These are phyloP conservation scores for Penicillium desertorum DNA, from an alignment of 495 filamentous ascomycete species.

Conservation along the genomic window DNA sequence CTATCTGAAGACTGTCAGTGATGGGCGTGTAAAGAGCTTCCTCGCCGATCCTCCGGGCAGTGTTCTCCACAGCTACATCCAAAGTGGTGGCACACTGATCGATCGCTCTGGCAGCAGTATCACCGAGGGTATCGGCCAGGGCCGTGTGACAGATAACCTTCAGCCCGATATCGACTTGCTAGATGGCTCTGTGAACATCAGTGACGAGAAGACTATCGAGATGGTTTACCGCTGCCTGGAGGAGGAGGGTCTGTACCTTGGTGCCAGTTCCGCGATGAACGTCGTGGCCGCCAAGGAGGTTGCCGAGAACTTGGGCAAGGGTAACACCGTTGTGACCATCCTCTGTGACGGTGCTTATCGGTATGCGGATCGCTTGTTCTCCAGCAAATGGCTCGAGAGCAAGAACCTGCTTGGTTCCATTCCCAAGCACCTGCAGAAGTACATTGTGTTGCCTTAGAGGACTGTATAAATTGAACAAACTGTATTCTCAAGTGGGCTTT, in stretches of 20 bases:
- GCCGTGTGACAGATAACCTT: constrained; percentile 93
- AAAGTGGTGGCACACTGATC: constrained; percentile 73
- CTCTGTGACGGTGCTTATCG: constrained; percentile 94
- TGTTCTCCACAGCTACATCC: constrained; percentile 89
- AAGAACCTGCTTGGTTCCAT: constrained; percentile 84
- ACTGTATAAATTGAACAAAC: constrained; percentile 18
- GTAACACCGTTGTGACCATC: constrained; percentile 89
- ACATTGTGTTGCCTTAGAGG: constrained; percentile 81
- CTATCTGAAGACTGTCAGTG: constrained; percentile 81
- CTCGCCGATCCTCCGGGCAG: constrained; percentile 91
- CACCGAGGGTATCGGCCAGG: constrained; percentile 97
- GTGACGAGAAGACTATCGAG: constrained; percentile 90
- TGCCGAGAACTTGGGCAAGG: constrained; percentile 83
- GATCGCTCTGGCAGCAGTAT: constrained; percentile 88
- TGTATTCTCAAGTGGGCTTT: background rate
- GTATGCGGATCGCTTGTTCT: constrained; percentile 93
- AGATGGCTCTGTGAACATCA: constrained; percentile 82
- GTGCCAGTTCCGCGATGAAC: constrained; percentile 88
- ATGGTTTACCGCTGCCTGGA: constrained; percentile 98
- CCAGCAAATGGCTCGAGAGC: constrained; percentile 77
- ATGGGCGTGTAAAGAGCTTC: constrained; percentile 80
- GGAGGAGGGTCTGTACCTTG: constrained; percentile 95
- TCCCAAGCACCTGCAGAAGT: constrained; percentile 82
- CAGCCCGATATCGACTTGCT: constrained; percentile 78
- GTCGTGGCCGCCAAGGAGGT: constrained; percentile 95